Evolutionary conservation across 495 filamentous ascomycete genomes (phyloP), one percentile per base, ranked within the genome.

Genomic region (Cairneyella variabilis): DNA sequence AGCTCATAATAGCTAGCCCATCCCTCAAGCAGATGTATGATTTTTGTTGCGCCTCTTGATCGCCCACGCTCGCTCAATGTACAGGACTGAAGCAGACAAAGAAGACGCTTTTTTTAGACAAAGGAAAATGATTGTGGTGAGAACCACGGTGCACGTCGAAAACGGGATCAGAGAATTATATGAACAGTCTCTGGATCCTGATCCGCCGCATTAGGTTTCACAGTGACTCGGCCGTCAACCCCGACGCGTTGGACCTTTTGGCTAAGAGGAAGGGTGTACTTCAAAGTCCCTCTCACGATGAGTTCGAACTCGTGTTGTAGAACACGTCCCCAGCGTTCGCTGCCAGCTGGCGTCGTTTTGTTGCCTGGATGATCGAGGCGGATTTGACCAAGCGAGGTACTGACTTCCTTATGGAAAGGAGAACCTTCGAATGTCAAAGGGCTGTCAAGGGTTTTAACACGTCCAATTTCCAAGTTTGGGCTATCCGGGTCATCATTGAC

Each of bases 301-400:
- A 98, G 73, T 51, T 95, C 88, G 56, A 97, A 98, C 27, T 91
- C 87, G 69, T 97, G 84, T 60, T 91, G 77, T 23, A 97, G 70
- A 23, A 97, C 90, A 39, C 82, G 78, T 66, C 97, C 91, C 93
- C 93, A 98, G 48, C 92, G 81, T 66, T 90, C 89, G 0, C 83
- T 86, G 16, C 93, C 93, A 21, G 89, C 86, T 47, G 85, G 80
- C 61, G 88, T 85, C 0, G 95, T 98, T 53, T 83, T 83, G 64
- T 97, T 98, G 11, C 93, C 95, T 0, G 93, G 93, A 32, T 84
- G 82, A 12, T 76, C 65, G 8, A 98, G 73, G 7, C 91, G 84
- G 3, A 97, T 77, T 61, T 93, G 89, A 27, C 92, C 93, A 8
- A 84, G 76, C 0, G 91, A 93, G 26, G 71, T 76, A 1, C 85